Base-by-base conservation (phyloP, 1,284 basidiomycete genomes). In the Peniophora sp. region DNA sequence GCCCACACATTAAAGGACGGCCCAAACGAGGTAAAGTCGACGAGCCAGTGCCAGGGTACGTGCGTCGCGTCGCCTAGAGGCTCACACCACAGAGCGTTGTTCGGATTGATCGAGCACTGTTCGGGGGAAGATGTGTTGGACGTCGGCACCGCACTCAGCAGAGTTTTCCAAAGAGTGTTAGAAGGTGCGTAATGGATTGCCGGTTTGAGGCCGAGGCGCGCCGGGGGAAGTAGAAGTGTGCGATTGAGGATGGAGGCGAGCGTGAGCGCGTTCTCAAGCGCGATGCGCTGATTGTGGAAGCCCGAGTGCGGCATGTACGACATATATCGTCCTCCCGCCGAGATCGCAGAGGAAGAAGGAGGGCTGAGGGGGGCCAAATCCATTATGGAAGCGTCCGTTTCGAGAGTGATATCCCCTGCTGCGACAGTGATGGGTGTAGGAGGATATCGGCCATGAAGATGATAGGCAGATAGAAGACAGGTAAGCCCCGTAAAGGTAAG, bases 261-360 rank as follows among this genome's bases (percentile, higher is more conserved):
- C 12, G 82, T 72, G 27, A 91, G 73, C 11, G 86, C 87, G 58
- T 92, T 92, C 64, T 91, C 85, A 53, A 92, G 73, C 23, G 85
- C 82, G 54, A 92, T 88, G 35, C 88, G 81, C 67, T 92, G 88
- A 63, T 91, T 92, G 65, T 91, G 86, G 56, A 88, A 85, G 2
- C 88, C 87, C 55, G 82, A 85, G 59, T 88, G 86, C n/a, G 85
- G 83, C 24, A 88, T 68, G 57, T 86, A 87, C 20, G 82, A 68
- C 17, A 87, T 65, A 58, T 73, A 86, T 51, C 64, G 72, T 50
- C 69, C 66, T 9, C 62, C 55, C 3, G 57, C 55, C 3, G 57
- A 56, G 43, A 67, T 35, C 47, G 47, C 49, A 17, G 14, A 27
- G 18, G 53, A 54, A 6, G 51, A 15, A 15, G 8, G 39, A 15